Evolutionary conservation across 2,329 filamentous ascomycete genomes (phyloP).

Genomic region (Fusarium tjaetaba): DNA sequence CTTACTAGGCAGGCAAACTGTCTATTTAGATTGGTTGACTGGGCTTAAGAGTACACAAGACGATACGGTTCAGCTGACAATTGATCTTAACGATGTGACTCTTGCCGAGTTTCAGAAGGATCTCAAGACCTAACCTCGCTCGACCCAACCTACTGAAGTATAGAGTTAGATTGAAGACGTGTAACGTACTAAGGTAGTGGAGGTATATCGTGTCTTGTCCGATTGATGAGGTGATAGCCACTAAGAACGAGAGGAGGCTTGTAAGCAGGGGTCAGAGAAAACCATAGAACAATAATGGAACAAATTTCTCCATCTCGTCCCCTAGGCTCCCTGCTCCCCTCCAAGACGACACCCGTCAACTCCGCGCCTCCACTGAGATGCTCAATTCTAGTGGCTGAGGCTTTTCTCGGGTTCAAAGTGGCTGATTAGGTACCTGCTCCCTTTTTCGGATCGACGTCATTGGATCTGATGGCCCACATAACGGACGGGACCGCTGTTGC

Average conservation of each 20-base stretch:
- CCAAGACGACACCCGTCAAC: neutral
- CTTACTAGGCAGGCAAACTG: neutral
- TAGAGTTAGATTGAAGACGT: neutral
- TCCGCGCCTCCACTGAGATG: constrained; percentile 22
- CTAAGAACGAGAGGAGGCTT: constrained; percentile 3
- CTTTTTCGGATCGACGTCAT: constrained; percentile 25
- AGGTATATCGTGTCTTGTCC: constrained; percentile 7
- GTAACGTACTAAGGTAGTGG: neutral
- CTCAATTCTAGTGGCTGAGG: constrained; percentile 25
- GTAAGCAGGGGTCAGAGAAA: constrained; percentile 23
- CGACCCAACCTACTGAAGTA: neutral
- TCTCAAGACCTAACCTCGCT: neutral
- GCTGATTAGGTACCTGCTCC: neutral
- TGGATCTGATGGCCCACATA: neutral
- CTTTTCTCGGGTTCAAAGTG: constrained; percentile 14
- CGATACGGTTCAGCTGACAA: neutral
- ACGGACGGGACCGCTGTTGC: constrained; percentile 5
- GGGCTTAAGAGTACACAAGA: neutral
- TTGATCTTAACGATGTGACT: neutral
- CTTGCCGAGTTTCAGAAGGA: neutral
- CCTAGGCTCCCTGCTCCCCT: neutral
- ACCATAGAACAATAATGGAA: constrained; percentile 31
- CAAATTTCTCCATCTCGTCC: constrained; percentile 4
- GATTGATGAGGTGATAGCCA: constrained; percentile 18
- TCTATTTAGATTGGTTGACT: neutral